Conservation (phyloP, 257 asterid genomes). For the Jacaranda mimosifolia region DNA sequence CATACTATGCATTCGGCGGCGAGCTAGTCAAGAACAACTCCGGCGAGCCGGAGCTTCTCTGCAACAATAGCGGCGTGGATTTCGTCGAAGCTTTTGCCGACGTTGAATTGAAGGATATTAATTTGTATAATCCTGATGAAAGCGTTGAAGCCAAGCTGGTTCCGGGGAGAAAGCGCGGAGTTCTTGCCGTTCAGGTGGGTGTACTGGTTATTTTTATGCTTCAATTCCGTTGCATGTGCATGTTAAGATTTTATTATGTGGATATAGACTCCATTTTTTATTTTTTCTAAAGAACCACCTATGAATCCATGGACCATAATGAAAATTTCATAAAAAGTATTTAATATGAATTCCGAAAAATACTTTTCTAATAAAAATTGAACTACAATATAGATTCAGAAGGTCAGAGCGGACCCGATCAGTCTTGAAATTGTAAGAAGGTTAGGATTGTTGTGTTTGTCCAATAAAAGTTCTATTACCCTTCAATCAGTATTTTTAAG, state of each 20-base stretch:
- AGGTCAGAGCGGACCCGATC: no score
- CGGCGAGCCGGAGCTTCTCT: conserved; percentile 72
- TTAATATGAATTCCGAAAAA: no score
- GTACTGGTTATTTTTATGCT: neutral
- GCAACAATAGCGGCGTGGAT: conserved; percentile 75
- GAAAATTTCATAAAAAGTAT: no score
- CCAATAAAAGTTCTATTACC: no score
- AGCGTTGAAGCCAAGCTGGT: conserved; percentile 64
- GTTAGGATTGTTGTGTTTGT: no score
- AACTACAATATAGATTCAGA: no score
- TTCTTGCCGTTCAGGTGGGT: conserved; percentile 69
- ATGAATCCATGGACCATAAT: no score
- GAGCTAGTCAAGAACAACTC: conserved; percentile 48
- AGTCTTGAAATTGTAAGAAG: no score
- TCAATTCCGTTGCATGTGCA: neutral
- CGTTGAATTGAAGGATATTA: conserved; percentile 49
- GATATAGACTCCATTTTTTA: no score
- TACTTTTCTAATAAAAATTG: no score
- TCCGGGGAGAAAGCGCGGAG: conserved; percentile 59
- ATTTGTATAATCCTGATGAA: conserved; percentile 65
- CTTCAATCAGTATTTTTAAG: no score
- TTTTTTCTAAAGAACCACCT: no score
- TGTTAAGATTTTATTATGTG: neutral
- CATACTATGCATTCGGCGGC: conserved; percentile 62
- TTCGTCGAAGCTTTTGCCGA: conserved; percentile 65